phyloP scores from a whole-genome alignment of 352 stramenopile genomes.

The Phytophthora podocarpi region DNA sequence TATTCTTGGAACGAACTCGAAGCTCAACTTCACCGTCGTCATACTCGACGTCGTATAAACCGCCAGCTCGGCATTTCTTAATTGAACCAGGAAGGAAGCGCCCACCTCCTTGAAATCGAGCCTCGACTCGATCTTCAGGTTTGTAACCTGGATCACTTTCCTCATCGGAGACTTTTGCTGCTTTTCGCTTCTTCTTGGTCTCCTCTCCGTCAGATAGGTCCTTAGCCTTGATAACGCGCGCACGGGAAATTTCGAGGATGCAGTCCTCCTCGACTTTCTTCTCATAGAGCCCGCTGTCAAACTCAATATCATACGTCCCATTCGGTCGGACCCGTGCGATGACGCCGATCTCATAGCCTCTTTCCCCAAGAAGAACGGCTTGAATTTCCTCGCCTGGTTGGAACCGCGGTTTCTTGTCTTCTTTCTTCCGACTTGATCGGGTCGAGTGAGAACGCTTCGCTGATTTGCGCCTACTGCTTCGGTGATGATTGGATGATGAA shows the following conservation, averaged over 20 bases:
- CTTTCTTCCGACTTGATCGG: constrained; percentile 25
- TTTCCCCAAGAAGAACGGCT: constrained; percentile 52
- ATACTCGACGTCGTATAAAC: constrained; percentile 79
- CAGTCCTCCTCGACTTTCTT: constrained; percentile 58
- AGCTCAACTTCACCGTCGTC: constrained; percentile 80
- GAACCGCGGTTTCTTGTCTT: constrained; percentile 42
- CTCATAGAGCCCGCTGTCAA: constrained; percentile 61
- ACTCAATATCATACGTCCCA: constrained; percentile 72
- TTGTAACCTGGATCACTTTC: constrained; percentile 32
- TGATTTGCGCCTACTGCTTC: constrained; percentile 39
- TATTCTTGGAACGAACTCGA: constrained; percentile 50
- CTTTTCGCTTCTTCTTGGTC: constrained; percentile 6
- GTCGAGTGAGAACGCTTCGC: constrained; percentile 33
- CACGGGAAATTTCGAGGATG: constrained; percentile 46
- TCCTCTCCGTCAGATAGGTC: constrained; percentile 17
- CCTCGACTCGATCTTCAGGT: constrained; percentile 53
- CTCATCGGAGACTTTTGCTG: constrained; percentile 19
- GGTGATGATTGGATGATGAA: constrained; percentile 21
- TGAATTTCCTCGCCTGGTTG: constrained; percentile 66
- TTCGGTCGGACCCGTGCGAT: constrained; percentile 56
- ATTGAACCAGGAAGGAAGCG: constrained; percentile 54
- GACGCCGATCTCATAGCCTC: constrained; percentile 54
- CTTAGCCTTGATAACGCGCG: constrained; percentile 39
- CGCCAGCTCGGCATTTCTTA: constrained; percentile 40
- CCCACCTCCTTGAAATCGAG: constrained; percentile 43